Base-by-base conservation (phyloP, 2,329 filamentous ascomycete species). In the Davidsoniella eucalypti region DNA sequence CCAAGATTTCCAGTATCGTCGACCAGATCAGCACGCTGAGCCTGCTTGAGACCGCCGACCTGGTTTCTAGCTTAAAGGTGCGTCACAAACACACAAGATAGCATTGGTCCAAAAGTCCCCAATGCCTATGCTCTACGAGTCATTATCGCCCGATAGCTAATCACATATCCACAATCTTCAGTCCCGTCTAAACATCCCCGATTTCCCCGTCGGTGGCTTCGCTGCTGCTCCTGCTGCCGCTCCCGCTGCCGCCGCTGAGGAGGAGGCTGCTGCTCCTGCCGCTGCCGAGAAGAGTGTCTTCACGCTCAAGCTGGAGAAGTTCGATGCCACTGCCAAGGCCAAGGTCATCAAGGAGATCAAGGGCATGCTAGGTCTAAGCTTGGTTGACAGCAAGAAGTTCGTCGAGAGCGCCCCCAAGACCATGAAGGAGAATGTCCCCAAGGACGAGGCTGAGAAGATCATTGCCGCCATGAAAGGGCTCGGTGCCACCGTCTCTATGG, bases 341-440 rank as follows among this genome's bases (percentile, higher is more conserved):
- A 99, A 99, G 83, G 74, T 98, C 61, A 99, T 98, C 76, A 99
- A 99, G 78, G 92, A 99, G 73, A 77, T 99, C 72, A 99, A 99
- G 80, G 81, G 79, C 62, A 75, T 98, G 78, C 73, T 99, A 54
- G 92, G 92, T 41, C 70, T 98, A 63, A 93, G 85, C 65, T 76
- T 99, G 71, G 93, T 99, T 59, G 92, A 99, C 69, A 94, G 86
- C 71, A 99, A 99, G 83, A 99, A 99, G 75, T 99, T 99, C 62
- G 92, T 98, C 57, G 92, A 99, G 76, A 87, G 85, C 63, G 88
- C 85, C 58, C 92, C 92, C 56, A 99, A 99, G 82, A 72, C 86
- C 67, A 85, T 99, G 86, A 96, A 96, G 81, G 92, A 99, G 71
- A 88, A 84, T 47, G 87, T 98, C 58, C 84, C 90, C 56, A 99